phyloP scores from a whole-genome alignment of 768 basidiomycete genomes.

The Megacollybia marginata region DNA sequence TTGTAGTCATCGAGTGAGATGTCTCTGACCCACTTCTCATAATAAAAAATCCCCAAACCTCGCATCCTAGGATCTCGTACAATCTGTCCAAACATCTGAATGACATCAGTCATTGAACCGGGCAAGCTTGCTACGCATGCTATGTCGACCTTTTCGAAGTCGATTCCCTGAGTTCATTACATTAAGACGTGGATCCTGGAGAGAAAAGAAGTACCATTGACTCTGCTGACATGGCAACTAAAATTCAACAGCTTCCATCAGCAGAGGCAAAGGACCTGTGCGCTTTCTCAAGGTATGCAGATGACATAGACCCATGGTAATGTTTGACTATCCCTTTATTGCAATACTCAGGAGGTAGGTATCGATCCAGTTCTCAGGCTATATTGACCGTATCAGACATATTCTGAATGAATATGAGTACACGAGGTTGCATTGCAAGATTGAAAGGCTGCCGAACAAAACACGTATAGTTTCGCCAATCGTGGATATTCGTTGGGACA shows the following conservation, averaged over 20 bases:
- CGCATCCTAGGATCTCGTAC: background rate
- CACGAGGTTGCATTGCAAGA: background rate
- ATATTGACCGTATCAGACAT: background rate
- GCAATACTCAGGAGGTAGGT: background rate
- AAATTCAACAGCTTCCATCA: background rate
- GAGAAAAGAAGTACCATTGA: background rate
- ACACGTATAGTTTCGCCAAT: background rate
- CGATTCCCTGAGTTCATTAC: background rate
- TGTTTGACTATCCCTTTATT: background rate
- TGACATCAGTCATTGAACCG: background rate
- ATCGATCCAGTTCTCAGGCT: background rate
- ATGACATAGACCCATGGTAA: background rate
- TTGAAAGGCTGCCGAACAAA: background rate
- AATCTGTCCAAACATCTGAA: background rate
- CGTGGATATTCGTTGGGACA: constrained; percentile 7
- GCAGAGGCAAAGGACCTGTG: background rate
- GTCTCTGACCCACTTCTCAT: background rate
- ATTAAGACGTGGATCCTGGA: background rate
- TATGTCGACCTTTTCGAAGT: background rate
- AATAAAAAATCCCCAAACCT: background rate
- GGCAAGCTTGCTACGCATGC: background rate
- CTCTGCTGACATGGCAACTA: background rate
- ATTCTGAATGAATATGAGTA: constrained; percentile 4
- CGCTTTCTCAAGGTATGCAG: background rate
- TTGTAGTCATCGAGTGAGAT: background rate